Percentiles rank a stretch among this genome's conserved stretches.
Evolutionary conservation across 2,329 filamentous ascomycete genomes (phyloP).

Genomic region (Graphilbum fragrans): DNA sequence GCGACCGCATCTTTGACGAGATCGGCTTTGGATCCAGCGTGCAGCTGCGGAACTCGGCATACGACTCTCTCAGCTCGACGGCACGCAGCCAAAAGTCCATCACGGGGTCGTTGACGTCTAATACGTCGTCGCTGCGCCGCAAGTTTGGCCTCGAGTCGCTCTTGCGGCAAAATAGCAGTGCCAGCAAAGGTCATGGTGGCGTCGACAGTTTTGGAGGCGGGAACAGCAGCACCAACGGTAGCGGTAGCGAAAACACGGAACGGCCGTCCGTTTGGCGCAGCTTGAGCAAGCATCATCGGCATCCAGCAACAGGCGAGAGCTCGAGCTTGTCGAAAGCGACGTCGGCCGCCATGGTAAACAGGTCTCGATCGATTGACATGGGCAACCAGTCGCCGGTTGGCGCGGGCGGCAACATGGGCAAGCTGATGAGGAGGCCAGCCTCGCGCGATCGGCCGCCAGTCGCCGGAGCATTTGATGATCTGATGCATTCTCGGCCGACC

Average conservation of each 20-base stretch:
- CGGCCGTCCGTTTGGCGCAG: slow-evolving; percentile 73
- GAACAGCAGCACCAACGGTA: neutral
- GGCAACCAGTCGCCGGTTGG: slow-evolving; percentile 30
- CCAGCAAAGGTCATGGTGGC: slow-evolving; percentile 10
- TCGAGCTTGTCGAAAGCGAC: slow-evolving; percentile 52
- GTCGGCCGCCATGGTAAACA: slow-evolving; percentile 34
- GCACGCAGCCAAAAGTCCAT: slow-evolving; percentile 43
- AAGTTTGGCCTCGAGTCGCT: slow-evolving; percentile 73
- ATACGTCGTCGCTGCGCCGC: slow-evolving; percentile 71
- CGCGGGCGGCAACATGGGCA: slow-evolving; percentile 26
- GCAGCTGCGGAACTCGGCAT: slow-evolving; percentile 38
- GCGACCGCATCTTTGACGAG: slow-evolving; percentile 76
- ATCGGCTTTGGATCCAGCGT: slow-evolving; percentile 19
- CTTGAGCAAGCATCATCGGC: slow-evolving; percentile 67
- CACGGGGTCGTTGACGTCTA: slow-evolving; percentile 69
- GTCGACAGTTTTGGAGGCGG: neutral
- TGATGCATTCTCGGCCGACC: slow-evolving; percentile 12
- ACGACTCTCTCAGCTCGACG: slow-evolving; percentile 48
- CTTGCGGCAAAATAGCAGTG: slow-evolving; percentile 68
- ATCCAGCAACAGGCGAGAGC: slow-evolving; percentile 45
- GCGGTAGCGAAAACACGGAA: slow-evolving; percentile 37
- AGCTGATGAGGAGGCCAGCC: slow-evolving; percentile 34
- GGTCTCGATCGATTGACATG: slow-evolving; percentile 69
- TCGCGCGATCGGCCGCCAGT: slow-evolving; percentile 50
- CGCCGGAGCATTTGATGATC: slow-evolving; percentile 49